phyloP scores from a whole-genome alignment of 805 yeast species.

The Pichia thaimueangensis region DNA sequence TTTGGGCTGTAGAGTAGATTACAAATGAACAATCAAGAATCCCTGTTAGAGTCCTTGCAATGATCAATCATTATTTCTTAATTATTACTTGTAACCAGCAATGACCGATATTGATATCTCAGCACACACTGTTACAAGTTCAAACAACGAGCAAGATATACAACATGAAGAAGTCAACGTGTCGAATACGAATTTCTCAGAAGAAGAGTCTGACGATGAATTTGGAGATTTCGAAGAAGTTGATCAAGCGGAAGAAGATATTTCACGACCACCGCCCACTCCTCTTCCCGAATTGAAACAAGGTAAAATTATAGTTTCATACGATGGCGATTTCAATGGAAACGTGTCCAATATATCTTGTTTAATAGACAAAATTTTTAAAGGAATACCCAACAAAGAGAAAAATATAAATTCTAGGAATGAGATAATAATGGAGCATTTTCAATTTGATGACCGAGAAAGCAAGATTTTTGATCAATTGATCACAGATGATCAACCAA shows the following conservation, averaged over 20 bases:
- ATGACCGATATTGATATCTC: no score
- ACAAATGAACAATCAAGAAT: no score
- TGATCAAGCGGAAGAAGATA: conserved; percentile 13
- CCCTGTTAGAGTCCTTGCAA: no score
- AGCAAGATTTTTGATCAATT: conserved; percentile 20
- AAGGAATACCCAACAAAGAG: neutral
- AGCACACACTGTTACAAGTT: no score
- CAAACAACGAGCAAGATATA: neutral
- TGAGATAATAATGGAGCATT: neutral
- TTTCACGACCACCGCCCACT: no score
- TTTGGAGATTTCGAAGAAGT: conserved; percentile 23
- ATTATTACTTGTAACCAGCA: no score
- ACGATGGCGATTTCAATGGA: conserved; percentile 9
- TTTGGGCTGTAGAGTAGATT: no score
- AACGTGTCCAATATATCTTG: conserved; percentile 5
- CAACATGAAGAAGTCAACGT: neutral
- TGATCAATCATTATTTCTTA: no score
- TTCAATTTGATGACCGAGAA: conserved; percentile 21
- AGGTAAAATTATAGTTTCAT: neutral
- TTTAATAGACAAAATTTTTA: conserved; percentile 14
- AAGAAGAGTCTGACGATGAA: conserved; percentile 18
- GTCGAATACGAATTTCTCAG: conserved; percentile 10
- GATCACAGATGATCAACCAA: conserved; percentile 31
- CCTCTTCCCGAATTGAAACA: no score
- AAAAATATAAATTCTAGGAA: neutral